A percentile compares a stretch with the other conserved stretches of the same genome.
Conservation (phyloP, 768 basidiomycete genomes). For the Tulasnella calospora region DNA sequence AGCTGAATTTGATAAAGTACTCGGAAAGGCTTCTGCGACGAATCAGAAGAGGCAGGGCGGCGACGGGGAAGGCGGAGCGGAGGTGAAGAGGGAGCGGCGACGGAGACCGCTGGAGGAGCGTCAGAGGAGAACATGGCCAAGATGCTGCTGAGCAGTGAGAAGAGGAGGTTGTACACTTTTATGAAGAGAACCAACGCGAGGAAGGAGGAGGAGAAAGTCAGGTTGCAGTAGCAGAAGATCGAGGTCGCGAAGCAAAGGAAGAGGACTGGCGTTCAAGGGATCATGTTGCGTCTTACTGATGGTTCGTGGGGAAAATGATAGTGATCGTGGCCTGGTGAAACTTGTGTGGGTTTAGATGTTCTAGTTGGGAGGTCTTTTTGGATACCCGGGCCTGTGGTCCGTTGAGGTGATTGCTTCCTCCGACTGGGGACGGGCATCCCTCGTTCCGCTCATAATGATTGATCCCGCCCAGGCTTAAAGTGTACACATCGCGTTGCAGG, state of each 20-base stretch:
- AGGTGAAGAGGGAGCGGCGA: conserved; percentile 21
- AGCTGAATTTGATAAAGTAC: conserved; percentile 69
- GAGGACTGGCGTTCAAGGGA: conserved; percentile 6
- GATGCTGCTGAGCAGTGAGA: conserved; percentile 96
- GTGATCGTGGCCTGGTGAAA: neutral
- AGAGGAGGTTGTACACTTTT: conserved; percentile 87
- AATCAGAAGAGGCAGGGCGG: too few species aligned
- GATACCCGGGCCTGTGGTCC: neutral
- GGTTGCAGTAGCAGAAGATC: conserved; percentile 54
- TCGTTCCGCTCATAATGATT: too few species aligned
- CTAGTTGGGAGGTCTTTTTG: neutral
- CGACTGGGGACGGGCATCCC: too few species aligned
- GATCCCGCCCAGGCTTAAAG: too few species aligned
- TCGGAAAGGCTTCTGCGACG: conserved; percentile 48
- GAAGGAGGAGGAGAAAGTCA: conserved; percentile 64
- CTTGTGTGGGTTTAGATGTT: neutral
- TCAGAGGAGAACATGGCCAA: conserved; percentile 87
- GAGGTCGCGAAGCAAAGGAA: conserved; percentile 52
- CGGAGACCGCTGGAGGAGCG: conserved; percentile 32
- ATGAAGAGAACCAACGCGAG: conserved; percentile 83
- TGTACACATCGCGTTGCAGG: too few species aligned
- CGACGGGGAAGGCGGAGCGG: too few species aligned
- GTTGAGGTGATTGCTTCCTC: too few species aligned
- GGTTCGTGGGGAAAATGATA: too few species aligned
- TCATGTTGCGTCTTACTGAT: neutral